Evolutionary conservation across 1,139 yeast genomes (phyloP).

Genomic region (Entelexis sorbosivorans): DNA sequence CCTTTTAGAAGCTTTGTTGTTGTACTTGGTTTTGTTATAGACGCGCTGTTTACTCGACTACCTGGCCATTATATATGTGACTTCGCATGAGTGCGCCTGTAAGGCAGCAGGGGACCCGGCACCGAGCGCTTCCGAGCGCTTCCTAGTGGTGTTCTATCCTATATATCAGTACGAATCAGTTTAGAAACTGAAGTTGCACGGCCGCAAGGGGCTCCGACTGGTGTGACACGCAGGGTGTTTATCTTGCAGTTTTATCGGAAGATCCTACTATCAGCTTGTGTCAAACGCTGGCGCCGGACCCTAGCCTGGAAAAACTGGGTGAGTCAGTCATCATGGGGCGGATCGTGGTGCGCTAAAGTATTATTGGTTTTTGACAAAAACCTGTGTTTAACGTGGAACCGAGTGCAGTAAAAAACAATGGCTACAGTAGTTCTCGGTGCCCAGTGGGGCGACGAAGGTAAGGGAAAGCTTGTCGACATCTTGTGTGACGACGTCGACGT

Average conservation of each 20-base stretch:
- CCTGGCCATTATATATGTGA: too few species aligned
- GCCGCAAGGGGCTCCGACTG: too few species aligned
- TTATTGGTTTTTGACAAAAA: not conserved
- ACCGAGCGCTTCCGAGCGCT: too few species aligned
- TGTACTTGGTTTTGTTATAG: too few species aligned
- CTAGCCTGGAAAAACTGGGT: not conserved
- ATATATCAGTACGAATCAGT: too few species aligned
- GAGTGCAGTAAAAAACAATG: slow-evolving; percentile 33
- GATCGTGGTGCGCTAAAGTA: not conserved
- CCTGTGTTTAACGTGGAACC: not conserved
- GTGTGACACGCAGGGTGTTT: not conserved
- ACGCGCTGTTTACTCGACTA: too few species aligned
- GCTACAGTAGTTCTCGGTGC: slow-evolving; percentile 92
- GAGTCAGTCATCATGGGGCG: not conserved
- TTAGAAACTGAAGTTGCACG: too few species aligned
- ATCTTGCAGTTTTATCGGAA: not conserved
- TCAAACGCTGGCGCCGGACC: not conserved
- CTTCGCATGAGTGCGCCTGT: too few species aligned
- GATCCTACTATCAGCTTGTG: too few species aligned
- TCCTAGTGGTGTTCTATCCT: too few species aligned
- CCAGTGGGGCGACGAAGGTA: slow-evolving; percentile 99
- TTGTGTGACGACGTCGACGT: slow-evolving; percentile 89
- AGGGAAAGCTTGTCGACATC: slow-evolving; percentile 91
- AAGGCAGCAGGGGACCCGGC: too few species aligned
- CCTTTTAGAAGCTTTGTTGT: too few species aligned